These are phyloP conservation scores for Aspergillus glaucus DNA, from an alignment of 2,329 filamentous ascomycete genomes.

Conservation along the genomic window DNA sequence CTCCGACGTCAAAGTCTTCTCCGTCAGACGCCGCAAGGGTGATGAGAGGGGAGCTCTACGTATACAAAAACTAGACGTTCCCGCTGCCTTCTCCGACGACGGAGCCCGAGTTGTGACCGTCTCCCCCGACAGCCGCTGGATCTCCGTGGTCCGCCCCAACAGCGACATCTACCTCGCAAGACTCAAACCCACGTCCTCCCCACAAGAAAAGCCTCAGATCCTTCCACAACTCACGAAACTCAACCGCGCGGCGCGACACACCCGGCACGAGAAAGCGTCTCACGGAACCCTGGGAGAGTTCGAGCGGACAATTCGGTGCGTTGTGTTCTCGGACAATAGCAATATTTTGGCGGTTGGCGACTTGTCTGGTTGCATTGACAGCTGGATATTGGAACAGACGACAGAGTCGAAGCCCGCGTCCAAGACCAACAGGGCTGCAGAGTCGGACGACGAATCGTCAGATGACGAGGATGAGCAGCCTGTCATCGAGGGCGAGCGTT, in stretches of 20 bases:
- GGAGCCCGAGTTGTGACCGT: slow-evolving; percentile 62
- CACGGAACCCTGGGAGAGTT: slow-evolving; percentile 69
- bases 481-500: slow-evolving; percentile 57
- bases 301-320: slow-evolving; percentile 65
- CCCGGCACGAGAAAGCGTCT: slow-evolving; percentile 41
- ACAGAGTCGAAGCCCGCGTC: slow-evolving; percentile 27
- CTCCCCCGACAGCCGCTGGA: slow-evolving; percentile 43
- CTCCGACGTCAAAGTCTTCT: slow-evolving; percentile 71
- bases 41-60: slow-evolving; percentile 56
- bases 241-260: slow-evolving; percentile 29
- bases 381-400: slow-evolving; percentile 64
- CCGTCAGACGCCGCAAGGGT: slow-evolving; percentile 50
- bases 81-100: slow-evolving; percentile 48
- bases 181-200: slow-evolving; percentile 37
- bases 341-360: slow-evolving; percentile 73
- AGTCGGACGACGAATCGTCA: slow-evolving; percentile 42
- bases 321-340: slow-evolving; percentile 74
- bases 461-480: slow-evolving; percentile 47
- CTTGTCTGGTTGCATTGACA: slow-evolving; percentile 78
- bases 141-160: slow-evolving; percentile 52
- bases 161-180: slow-evolving; percentile 52
- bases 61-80: slow-evolving; percentile 64
- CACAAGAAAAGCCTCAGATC: slow-evolving; percentile 37
- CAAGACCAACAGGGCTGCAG: slow-evolving; percentile 39
- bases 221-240: slow-evolving; percentile 41